A percentile compares a stretch with the other conserved stretches of the same genome.
Conservation (phyloP, 2,329 filamentous ascomycete species). For the Tetracladium maxilliforme region DNA sequence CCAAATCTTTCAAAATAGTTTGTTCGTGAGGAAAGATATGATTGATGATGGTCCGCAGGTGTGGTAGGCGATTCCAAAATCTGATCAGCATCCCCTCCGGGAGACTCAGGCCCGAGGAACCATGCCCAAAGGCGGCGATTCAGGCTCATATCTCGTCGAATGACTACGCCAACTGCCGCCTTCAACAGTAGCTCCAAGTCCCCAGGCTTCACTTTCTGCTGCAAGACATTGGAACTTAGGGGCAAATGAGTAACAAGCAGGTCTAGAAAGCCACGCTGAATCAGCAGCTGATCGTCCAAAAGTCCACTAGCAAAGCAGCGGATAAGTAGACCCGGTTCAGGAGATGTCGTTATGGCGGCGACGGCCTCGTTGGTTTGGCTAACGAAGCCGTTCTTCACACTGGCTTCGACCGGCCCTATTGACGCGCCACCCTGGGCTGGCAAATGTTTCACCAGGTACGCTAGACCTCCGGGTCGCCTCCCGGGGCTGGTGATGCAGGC, state of each 20-base stretch:
- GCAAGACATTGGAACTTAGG: constrained; percentile 67
- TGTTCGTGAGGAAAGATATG: constrained; percentile 40
- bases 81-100: constrained; percentile 28
- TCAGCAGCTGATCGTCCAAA: constrained; percentile 72
- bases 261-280: constrained; percentile 89
- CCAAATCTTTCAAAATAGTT: constrained; percentile 78
- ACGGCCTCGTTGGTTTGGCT: too few relatives aligned
- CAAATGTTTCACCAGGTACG: constrained; percentile 67
- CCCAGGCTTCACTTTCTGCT: constrained; percentile 52
- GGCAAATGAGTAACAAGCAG: constrained; percentile 82
- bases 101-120: constrained; percentile 67
- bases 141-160: constrained; percentile 86
- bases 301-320: constrained; percentile 87
- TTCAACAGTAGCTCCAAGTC: constrained; percentile 74
- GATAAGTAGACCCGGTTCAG: constrained; percentile 80
- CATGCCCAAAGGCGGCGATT: constrained; percentile 93
- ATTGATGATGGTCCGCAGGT: constrained; percentile 12
- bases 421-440: too few relatives aligned
- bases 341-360: constrained; percentile 59
- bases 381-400: too few relatives aligned
- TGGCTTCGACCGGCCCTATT: too few relatives aligned
- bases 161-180: constrained; percentile 77
- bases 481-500: constrained; percentile 82
- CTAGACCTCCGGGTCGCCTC: constrained; percentile 71
- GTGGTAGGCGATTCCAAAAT: constrained; percentile 26